Conservation (phyloP, 2,329 filamentous ascomycete species). For the Trichophyton equinum region DNA sequence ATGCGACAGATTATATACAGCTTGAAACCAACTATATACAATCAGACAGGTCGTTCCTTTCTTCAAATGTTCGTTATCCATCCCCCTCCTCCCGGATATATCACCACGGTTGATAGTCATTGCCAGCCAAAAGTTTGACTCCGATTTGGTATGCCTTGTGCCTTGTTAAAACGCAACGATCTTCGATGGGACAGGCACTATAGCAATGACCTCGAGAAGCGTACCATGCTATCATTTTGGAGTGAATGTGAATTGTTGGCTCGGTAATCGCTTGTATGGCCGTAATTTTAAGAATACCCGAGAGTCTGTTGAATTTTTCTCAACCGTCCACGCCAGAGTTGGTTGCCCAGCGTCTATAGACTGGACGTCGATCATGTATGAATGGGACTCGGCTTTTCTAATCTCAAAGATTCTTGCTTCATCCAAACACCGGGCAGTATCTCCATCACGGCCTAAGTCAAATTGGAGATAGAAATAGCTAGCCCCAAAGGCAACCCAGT, state of each 20-base stretch:
- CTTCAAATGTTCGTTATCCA: no score
- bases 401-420: not conserved
- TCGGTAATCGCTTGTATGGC: not conserved
- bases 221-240: not conserved
- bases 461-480: no score
- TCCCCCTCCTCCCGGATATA: no score
- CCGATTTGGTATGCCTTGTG: no score
- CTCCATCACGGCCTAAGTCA: no score
- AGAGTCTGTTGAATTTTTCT: not conserved
- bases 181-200: not conserved
- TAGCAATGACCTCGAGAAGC: not conserved
- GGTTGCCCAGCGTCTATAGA: not conserved
- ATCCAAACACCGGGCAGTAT: no score
- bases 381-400: not conserved
- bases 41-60: no score
- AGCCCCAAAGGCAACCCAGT: no score
- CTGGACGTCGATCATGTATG: not conserved
- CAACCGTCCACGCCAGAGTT: not conserved
- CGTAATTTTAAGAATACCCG: not conserved
- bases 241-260: not conserved
- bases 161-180: not conserved
- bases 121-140: no score
- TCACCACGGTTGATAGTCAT: no score
- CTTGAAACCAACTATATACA: no score
- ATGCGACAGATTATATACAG: not conserved